phyloP scores from a whole-genome alignment of 495 filamentous ascomycete species.

The Penicillium turbatum region DNA sequence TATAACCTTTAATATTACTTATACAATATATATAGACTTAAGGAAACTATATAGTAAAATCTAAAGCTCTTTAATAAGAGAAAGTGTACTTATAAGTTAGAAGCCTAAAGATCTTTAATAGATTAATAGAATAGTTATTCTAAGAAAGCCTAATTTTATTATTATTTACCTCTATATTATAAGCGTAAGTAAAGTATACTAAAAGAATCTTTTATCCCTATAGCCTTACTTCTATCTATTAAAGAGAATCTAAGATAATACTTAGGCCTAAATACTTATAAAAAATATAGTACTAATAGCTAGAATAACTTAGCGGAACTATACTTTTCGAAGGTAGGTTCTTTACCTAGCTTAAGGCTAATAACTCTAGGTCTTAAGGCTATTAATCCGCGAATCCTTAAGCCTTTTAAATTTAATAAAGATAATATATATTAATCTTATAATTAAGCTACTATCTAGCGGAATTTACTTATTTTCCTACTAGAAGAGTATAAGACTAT shows the following conservation, averaged over 20 bases:
- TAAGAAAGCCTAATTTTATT: background rate
- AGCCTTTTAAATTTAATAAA: background rate
- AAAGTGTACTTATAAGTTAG: background rate
- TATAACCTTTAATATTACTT: background rate
- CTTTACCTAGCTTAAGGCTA: background rate
- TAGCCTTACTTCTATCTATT: background rate
- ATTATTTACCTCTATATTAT: background rate
- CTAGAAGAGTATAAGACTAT: background rate
- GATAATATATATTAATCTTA: background rate
- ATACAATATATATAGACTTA: background rate
- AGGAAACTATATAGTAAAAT: conserved; percentile 1
- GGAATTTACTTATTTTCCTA: background rate
- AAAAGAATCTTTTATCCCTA: background rate
- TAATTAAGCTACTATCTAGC: background rate
- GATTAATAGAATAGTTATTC: background rate
- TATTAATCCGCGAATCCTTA: background rate
- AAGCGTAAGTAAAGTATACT: background rate
- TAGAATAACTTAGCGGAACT: background rate
- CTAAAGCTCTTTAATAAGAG: background rate
- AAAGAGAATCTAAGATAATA: background rate
- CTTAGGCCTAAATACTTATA: background rate
- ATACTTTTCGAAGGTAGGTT: background rate
- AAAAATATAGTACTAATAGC: background rate
- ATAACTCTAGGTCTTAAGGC: background rate
- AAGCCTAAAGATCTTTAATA: background rate